Base-by-base conservation (phyloP, 371 early-diverging fungal species). In the Mucor racemosus region DNA sequence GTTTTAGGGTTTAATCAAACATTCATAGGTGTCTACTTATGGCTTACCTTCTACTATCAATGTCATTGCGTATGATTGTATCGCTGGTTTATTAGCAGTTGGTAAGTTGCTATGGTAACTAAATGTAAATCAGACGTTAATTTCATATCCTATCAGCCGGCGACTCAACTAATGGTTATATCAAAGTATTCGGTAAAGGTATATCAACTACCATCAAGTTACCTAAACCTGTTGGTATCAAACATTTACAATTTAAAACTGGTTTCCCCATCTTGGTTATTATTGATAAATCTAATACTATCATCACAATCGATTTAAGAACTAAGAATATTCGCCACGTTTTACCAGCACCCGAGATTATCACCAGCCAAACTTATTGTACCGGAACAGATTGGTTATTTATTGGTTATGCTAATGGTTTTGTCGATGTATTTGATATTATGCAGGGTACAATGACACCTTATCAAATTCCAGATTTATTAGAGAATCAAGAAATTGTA, bases 311-410 rank as follows among this genome's bases (percentile, higher is more conserved):
- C 62, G 86, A 87, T 63, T 70, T 87, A 13, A 72, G 77, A 17
- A 81, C 81, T 57, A 74, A 76, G 57, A 72, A 68, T 31, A 66
- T 78, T 2, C 74, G 75, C 21, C 76, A 79, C 60, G 71, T 74
- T 36, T 50, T 83, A 19, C 60, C 72, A 26, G 77, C 82, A 0
- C 82, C 76, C 21, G 82, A 72, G 13, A 76, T 85, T 55, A 82
- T 86, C 48, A 88, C 86, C 9, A 79, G 85, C 13, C 69, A 80
- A 31, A 77, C 81, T 38, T 77, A 84, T 21, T 81, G 82, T 48
- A 33, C 73, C 5, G 88, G 86, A 26, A 79, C 86, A 46, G 86
- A 88, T 40, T 88, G 86, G 86, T 63, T 88, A 8, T 84, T 83
- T 65, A 75, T 86, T 60, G 88, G 88, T 0, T 77, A 84, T 41